Conservation (phyloP, 306 rosid species). For the Alnus rubra region DNA sequence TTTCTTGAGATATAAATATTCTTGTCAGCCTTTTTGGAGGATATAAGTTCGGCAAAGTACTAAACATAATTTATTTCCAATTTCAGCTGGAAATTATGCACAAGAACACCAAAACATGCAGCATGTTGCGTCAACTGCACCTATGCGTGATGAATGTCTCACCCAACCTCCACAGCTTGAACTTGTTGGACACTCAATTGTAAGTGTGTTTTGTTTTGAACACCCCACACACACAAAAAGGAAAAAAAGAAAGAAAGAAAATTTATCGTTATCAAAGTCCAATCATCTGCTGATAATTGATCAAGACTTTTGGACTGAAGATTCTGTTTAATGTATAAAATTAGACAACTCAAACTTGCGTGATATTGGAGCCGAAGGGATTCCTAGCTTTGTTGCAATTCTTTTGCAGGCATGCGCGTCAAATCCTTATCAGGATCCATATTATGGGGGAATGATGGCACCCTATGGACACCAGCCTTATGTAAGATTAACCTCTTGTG, state of each 20-base stretch:
- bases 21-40: background rate
- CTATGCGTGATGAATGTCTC: slow-evolving; percentile 51
- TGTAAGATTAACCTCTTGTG: slow-evolving; percentile 26
- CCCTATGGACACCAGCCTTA: slow-evolving; percentile 88
- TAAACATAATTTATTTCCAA: slow-evolving; percentile 12
- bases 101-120: slow-evolving; percentile 61
- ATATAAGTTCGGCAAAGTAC: background rate
- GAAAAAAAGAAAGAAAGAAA: background rate
- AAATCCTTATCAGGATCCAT: slow-evolving; percentile 88
- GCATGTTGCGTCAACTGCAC: slow-evolving; percentile 51
- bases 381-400: slow-evolving; percentile 35
- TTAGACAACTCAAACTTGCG: slow-evolving; percentile 16
- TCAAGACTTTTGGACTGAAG: slow-evolving; percentile 19
- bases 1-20: background rate
- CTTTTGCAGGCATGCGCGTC: slow-evolving; percentile 83
- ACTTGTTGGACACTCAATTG: slow-evolving; percentile 94
- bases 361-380: slow-evolving; percentile 32
- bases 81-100: slow-evolving; percentile 49
- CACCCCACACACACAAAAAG: background rate
- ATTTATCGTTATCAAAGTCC: background rate
- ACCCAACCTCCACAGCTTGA: slow-evolving; percentile 77
- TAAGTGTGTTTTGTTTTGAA: slow-evolving; percentile 36
- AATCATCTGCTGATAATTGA: slow-evolving; percentile 15
- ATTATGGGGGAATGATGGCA: slow-evolving; percentile 83
- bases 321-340: slow-evolving; percentile 17